Percentiles rank a stretch among this genome's conserved stretches.
Conservation (phyloP, 1,284 basidiomycete species). For the Tremellales sp. region DNA sequence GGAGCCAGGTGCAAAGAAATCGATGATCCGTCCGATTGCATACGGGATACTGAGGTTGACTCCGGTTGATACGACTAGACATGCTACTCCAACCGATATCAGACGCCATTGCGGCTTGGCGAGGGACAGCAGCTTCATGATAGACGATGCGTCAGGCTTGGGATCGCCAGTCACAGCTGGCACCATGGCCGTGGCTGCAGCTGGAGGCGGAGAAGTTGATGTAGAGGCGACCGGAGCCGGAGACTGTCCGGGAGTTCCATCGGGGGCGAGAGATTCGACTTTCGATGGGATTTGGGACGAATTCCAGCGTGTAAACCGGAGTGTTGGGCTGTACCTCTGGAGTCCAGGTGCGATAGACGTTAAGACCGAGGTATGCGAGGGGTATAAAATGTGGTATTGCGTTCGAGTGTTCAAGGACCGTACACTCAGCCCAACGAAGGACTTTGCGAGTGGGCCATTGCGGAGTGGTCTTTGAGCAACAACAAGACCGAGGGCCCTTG, state of each 20-base stretch:
- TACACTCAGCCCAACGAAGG: too few species aligned
- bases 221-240: neutral
- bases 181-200: neutral
- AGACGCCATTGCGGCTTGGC: slow-evolving; percentile 45
- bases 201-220: slow-evolving; percentile 1
- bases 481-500: slow-evolving; percentile 2
- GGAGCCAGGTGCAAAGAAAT: slow-evolving; percentile 45
- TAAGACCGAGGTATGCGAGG: neutral
- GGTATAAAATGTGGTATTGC: neutral
- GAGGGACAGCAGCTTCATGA: slow-evolving; percentile 37
- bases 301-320: neutral
- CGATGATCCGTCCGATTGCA: slow-evolving; percentile 46
- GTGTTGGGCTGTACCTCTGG: neutral
- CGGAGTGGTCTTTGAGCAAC: neutral
- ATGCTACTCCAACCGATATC: slow-evolving; percentile 34
- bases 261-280: neutral
- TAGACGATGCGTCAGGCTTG: slow-evolving; percentile 38
- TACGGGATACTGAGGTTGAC: slow-evolving; percentile 42
- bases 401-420: too few species aligned
- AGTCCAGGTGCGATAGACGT: neutral
- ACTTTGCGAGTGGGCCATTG: neutral
- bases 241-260: too few species aligned
- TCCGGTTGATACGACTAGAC: slow-evolving; percentile 39
- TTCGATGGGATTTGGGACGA: neutral
- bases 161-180: slow-evolving; percentile 11